Evolutionary conservation across 2,329 filamentous ascomycete genomes (phyloP).

Genomic region (Clonostachys solani): DNA sequence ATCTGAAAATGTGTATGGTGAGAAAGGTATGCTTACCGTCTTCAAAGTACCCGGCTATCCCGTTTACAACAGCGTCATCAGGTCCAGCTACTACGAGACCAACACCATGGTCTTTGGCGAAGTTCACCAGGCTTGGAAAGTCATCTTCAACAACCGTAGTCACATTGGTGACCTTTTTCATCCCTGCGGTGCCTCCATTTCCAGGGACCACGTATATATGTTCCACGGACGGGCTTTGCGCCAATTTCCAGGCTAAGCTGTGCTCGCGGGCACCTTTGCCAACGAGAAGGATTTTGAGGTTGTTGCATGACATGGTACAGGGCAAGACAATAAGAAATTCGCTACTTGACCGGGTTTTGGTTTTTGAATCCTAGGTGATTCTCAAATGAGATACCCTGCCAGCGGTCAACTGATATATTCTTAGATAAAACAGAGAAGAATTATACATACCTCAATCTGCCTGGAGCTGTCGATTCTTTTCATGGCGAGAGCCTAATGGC

Average conservation of each 20-base stretch:
- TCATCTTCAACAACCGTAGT: conserved; percentile 34
- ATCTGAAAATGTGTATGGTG: not conserved
- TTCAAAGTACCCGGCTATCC: conserved; percentile 69
- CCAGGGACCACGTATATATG: conserved; percentile 52
- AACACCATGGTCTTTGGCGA: conserved; percentile 56
- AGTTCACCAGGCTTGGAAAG: conserved; percentile 56
- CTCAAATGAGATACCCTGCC: too few species aligned
- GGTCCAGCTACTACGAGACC: conserved; percentile 72
- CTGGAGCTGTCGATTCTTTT: too few species aligned
- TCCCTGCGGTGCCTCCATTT: conserved; percentile 64
- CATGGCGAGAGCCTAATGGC: too few species aligned
- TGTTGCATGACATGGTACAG: too few species aligned
- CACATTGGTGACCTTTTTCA: conserved; percentile 53
- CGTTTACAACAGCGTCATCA: conserved; percentile 69
- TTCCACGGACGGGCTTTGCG: conserved; percentile 58
- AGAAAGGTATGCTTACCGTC: conserved; percentile 14
- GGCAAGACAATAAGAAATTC: too few species aligned
- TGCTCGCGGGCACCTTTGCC: conserved; percentile 75
- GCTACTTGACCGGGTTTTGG: too few species aligned
- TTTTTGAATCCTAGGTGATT: too few species aligned
- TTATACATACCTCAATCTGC: too few species aligned
- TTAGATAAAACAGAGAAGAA: too few species aligned
- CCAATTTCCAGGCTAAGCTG: conserved; percentile 71
- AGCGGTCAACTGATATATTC: too few species aligned
- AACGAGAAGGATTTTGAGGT: conserved; percentile 52